phyloP scores from a whole-genome alignment of 2,329 filamentous ascomycete species.

The Purpureocillium lavendulum region DNA sequence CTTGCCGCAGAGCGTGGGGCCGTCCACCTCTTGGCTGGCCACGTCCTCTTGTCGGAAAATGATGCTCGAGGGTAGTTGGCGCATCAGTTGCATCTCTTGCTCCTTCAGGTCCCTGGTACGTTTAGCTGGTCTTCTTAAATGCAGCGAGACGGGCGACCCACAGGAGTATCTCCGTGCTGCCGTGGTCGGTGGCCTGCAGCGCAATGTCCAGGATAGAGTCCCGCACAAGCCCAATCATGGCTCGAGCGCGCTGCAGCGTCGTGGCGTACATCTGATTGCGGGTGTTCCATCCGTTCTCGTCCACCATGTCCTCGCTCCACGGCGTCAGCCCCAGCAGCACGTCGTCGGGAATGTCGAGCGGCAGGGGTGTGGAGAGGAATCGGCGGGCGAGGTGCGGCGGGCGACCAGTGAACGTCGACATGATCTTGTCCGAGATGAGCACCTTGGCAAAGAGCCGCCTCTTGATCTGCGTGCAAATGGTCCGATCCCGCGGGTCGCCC shows the following conservation, averaged over 20 bases:
- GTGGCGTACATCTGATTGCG: conserved; percentile 18
- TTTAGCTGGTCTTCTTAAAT: not conserved
- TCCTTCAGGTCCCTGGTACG: not conserved
- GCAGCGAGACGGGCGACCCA: not conserved
- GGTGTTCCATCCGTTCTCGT: conserved; percentile 29
- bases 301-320: conserved; percentile 15
- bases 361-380: conserved; percentile 28
- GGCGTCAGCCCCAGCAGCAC: conserved; percentile 21
- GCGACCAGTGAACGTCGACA: conserved; percentile 31
- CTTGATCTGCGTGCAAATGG: conserved; percentile 7
- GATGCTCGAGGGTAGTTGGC: not conserved
- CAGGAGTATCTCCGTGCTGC: not conserved
- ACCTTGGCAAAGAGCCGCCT: conserved; percentile 20
- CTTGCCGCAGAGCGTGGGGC: conserved; percentile 28
- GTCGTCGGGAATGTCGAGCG: conserved; percentile 28
- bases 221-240: conserved; percentile 13
- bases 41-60: not conserved
- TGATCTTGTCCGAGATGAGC: conserved; percentile 25
- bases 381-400: conserved; percentile 27
- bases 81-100: not conserved
- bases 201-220: conserved; percentile 21
- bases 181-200: conserved; percentile 4
- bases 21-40: not conserved
- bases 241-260: conserved; percentile 18
- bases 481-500: conserved; percentile 1